A percentile compares a stretch with the other conserved stretches of the same genome.
phyloP scores from a whole-genome alignment of 2,329 filamentous ascomycete species.

The Monilinia aucupariae region DNA sequence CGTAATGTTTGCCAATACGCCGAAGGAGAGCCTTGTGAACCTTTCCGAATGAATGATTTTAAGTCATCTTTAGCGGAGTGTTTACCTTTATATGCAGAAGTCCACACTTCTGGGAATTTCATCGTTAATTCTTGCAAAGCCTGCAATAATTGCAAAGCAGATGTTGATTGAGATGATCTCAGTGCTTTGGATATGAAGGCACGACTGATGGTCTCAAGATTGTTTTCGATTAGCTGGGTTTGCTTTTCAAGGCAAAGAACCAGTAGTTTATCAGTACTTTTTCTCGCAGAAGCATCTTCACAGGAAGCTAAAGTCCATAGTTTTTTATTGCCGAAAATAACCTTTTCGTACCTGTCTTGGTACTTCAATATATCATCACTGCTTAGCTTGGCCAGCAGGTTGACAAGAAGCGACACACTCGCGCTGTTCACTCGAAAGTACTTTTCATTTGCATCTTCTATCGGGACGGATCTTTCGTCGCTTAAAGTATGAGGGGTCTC shows the following conservation, averaged over 20 bases:
- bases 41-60: conserved; percentile 69
- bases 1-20: conserved; percentile 69
- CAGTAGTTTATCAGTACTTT: conserved; percentile 48
- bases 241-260: conserved; percentile 44
- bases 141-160: conserved; percentile 64
- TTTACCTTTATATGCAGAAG: conserved; percentile 49
- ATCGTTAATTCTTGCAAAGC: conserved; percentile 62
- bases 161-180: conserved; percentile 65
- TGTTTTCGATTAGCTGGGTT: conserved; percentile 44
- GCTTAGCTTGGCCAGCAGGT: conserved; percentile 47
- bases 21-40: conserved; percentile 70
- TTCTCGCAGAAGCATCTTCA: conserved; percentile 50
- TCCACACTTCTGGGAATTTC: conserved; percentile 67
- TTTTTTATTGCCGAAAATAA: conserved; percentile 57
- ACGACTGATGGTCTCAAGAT: conserved; percentile 48
- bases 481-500: conserved; percentile 80
- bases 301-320: conserved; percentile 64
- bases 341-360: conserved; percentile 55
- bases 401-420: conserved; percentile 50
- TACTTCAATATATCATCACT: conserved; percentile 54
- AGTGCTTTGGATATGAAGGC: conserved; percentile 68
- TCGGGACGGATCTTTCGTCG: conserved; percentile 77
- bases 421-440: conserved; percentile 67
- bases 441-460: conserved; percentile 81
- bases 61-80: conserved; percentile 53